These are phyloP conservation scores for Orbilia ellipsospora DNA, from an alignment of 2,329 filamentous ascomycete species.

Conservation along the genomic window DNA sequence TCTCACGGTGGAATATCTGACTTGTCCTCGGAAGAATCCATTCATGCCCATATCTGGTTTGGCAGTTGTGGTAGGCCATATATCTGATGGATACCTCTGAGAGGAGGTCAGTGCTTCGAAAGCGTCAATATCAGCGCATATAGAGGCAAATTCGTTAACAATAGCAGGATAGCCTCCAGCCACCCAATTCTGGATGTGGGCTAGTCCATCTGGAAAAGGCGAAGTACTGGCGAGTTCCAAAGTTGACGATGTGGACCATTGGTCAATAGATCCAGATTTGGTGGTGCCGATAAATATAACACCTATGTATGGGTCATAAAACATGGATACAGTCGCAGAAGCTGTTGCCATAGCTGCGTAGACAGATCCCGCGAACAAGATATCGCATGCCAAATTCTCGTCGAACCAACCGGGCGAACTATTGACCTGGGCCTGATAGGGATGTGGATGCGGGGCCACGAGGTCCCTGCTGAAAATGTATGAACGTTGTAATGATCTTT, in stretches of 20 bases:
- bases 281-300: neutral
- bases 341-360: slow-evolving; percentile 2
- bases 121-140: too few species aligned
- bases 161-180: neutral
- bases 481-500: neutral
- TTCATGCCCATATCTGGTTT: neutral
- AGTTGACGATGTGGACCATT: slow-evolving; percentile 17
- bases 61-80: neutral
- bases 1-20: neutral
- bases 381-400: neutral
- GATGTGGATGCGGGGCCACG: neutral
- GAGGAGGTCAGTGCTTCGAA: neutral
- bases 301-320: slow-evolving; percentile 9
- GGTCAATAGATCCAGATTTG: slow-evolving; percentile 17
- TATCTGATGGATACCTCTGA: neutral
- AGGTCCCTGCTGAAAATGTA: neutral
- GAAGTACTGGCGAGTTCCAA: slow-evolving; percentile 14
- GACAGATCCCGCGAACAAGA: slow-evolving; percentile 13
- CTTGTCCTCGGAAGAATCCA: slow-evolving; percentile 10
- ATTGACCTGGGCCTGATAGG: neutral
- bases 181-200: slow-evolving; percentile 7
- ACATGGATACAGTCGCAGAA: neutral
- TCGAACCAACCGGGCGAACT: too few species aligned
- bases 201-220: slow-evolving; percentile 11
- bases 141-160: slow-evolving; percentile 5